Conservation (phyloP, 139 green algal species). For the Chlamydomonas sp. region DNA sequence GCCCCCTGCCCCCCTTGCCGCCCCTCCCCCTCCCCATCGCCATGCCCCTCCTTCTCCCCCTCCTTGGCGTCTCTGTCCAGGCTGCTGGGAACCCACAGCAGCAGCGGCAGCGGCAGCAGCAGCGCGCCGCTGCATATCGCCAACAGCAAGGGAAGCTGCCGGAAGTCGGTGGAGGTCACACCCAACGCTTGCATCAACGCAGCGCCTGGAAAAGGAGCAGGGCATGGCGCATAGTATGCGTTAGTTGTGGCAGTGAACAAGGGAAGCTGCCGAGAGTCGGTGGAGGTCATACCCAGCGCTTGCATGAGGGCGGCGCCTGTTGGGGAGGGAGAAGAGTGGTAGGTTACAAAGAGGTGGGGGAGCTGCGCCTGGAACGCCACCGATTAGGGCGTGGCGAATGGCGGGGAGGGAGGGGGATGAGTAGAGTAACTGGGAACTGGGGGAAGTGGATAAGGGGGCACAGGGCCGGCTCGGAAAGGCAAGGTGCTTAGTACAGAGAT, state of each 20-base stretch:
- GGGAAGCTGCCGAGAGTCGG: conserved; percentile 23
- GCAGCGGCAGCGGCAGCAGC: conserved; percentile 42
- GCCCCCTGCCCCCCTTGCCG: no score
- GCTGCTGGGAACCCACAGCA: background rate
- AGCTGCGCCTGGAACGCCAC: no score
- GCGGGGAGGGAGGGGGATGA: no score
- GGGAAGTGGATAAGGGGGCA: no score
- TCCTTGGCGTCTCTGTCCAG: background rate
- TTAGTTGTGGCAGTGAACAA: background rate
- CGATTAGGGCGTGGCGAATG: no score
- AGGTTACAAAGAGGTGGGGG: no score
- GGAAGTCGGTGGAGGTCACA: conserved; percentile 69
- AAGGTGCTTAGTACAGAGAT: no score
- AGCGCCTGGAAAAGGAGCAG: conserved; percentile 22
- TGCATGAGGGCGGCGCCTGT: conserved; percentile 62
- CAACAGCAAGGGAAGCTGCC: conserved; percentile 70
- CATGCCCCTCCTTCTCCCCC: no score
- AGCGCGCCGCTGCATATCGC: conserved; percentile 14
- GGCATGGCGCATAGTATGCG: background rate
- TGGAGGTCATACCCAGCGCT: conserved; percentile 44
- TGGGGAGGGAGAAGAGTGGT: no score
- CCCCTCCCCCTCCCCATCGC: no score
- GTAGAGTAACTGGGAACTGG: no score
- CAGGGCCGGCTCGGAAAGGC: no score
- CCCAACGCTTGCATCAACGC: conserved; percentile 57